Evolutionary conservation across 2,329 filamentous ascomycete genomes (phyloP).

Genomic region (Curvularia verruculosa): DNA sequence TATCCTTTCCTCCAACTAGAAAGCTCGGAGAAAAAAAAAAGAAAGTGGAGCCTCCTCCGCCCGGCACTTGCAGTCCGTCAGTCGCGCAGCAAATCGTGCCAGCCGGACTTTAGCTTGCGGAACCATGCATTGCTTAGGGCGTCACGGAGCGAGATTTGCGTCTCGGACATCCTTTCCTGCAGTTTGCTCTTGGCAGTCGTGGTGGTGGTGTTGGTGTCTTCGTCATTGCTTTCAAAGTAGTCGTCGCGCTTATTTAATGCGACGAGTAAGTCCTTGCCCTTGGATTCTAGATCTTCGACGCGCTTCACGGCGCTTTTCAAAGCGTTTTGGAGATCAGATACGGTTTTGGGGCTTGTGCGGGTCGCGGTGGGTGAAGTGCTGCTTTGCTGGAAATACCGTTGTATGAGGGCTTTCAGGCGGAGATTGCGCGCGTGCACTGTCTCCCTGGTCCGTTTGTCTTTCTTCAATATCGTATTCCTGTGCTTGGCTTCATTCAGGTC

Average conservation of each 20-base stretch:
- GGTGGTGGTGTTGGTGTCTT: background rate
- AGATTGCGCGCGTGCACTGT: constrained; percentile 24
- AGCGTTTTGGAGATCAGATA: constrained; percentile 19
- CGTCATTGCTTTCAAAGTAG: constrained; percentile 6
- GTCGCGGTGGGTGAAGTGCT: background rate
- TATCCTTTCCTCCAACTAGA: too few species aligned
- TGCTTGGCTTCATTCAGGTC: constrained; percentile 13
- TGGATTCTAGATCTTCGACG: constrained; percentile 25
- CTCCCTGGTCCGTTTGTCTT: constrained; percentile 25
- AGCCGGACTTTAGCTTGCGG: background rate
- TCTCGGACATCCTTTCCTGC: constrained; percentile 9
- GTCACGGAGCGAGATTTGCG: constrained; percentile 3
- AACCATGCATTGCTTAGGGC: background rate
- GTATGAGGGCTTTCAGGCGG: constrained; percentile 17
- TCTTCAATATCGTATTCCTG: constrained; percentile 14
- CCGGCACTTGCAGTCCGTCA: background rate
- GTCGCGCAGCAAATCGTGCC: background rate
- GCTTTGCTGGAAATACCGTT: constrained; percentile 1
- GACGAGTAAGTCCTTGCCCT: constrained; percentile 17
- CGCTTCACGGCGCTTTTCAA: constrained; percentile 18
- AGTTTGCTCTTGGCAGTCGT: constrained; percentile 3
- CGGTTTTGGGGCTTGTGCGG: background rate
- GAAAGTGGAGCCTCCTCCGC: too few species aligned
- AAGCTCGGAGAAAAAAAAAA: too few species aligned
- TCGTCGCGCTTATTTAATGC: constrained; percentile 11